Evolutionary conservation across 2,329 filamentous ascomycete species (phyloP).

Genomic region (Penicillium sp.): DNA sequence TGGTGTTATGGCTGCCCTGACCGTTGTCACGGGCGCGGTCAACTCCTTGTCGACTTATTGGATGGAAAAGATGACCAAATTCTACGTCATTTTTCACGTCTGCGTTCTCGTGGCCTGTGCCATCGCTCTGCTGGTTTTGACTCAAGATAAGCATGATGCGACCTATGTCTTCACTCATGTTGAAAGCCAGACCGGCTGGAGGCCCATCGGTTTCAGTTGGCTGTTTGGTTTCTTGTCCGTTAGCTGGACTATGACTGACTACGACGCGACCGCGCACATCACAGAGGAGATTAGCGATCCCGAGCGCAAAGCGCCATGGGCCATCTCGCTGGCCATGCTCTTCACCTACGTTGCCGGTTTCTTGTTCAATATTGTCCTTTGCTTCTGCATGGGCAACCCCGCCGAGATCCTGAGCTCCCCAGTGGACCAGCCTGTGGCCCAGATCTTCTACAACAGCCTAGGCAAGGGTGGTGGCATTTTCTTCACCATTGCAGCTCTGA

Average conservation of each 20-base stretch:
- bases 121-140: conserved; percentile 52
- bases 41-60: conserved; percentile 58
- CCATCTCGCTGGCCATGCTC: conserved; percentile 55
- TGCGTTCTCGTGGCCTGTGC: conserved; percentile 52
- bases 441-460: conserved; percentile 59
- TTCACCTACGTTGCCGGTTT: conserved; percentile 57
- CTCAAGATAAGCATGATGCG: conserved; percentile 52
- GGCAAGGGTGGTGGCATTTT: conserved; percentile 54
- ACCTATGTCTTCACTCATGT: conserved; percentile 57
- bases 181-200: conserved; percentile 54
- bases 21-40: conserved; percentile 52
- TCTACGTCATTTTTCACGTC: conserved; percentile 59
- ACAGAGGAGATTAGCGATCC: conserved; percentile 54
- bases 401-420: conserved; percentile 46
- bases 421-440: conserved; percentile 55
- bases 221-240: conserved; percentile 62
- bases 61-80: conserved; percentile 59
- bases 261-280: conserved; percentile 50
- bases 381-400: conserved; percentile 56
- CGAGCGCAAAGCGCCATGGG: conserved; percentile 54
- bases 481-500: conserved; percentile 56
- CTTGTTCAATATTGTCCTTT: conserved; percentile 59
- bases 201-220: conserved; percentile 55
- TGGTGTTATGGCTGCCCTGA: conserved; percentile 56
- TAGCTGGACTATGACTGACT: conserved; percentile 61